Conservation (phyloP, 2,329 filamentous ascomycete genomes). For the Trichoderma polysporum region DNA sequence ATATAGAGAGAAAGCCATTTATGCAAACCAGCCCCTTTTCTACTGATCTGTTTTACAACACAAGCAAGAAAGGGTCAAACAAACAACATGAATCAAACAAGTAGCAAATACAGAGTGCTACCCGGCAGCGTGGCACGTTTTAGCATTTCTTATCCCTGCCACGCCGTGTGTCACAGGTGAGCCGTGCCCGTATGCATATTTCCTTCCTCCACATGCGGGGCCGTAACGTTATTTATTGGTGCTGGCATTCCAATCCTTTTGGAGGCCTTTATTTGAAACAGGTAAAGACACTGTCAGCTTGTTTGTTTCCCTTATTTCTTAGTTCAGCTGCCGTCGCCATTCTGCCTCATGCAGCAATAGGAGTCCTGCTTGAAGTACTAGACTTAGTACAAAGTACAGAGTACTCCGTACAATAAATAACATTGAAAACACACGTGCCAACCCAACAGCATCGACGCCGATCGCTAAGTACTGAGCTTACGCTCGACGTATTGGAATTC, state of each 20-base stretch:
- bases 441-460: no score
- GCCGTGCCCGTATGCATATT: conserved; percentile 1
- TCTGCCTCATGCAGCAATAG: not conserved
- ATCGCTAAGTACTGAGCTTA: not conserved
- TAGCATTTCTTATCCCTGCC: not conserved
- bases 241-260: not conserved
- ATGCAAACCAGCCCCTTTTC: no score
- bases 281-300: not conserved
- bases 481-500: not conserved
- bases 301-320: not conserved
- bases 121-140: not conserved
- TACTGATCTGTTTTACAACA: no score
- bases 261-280: not conserved
- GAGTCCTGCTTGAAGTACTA: not conserved
- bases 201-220: conserved; percentile 5
- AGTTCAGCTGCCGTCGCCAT: not conserved
- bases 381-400: not conserved
- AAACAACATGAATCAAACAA: no score
- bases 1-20: no score
- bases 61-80: not conserved
- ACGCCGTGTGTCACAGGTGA: not conserved
- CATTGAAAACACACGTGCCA: not conserved
- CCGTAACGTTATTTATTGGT: not conserved
- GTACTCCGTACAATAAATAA: not conserved
- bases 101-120: not conserved